Evolutionary conservation across 768 basidiomycete genomes (phyloP).

Genomic region (Amanita polypyramis): DNA sequence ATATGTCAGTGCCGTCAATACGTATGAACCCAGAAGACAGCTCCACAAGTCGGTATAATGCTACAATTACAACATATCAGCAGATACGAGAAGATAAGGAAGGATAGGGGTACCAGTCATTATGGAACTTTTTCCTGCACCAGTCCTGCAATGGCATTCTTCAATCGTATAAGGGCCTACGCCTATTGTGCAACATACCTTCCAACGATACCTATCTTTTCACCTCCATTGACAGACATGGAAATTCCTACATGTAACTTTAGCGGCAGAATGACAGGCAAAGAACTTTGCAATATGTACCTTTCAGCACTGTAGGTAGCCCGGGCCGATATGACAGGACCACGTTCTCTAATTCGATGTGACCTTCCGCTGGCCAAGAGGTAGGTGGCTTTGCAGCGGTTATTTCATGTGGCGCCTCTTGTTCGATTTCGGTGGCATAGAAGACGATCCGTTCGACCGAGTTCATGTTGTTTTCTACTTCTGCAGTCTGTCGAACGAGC

Average conservation of each 20-base stretch:
- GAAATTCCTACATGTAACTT: conserved; percentile 30
- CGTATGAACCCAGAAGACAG: conserved; percentile 60
- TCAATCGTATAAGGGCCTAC: not conserved
- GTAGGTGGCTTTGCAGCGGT: conserved; percentile 46
- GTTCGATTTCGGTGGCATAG: conserved; percentile 72
- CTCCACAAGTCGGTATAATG: conserved; percentile 81
- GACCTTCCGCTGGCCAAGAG: conserved; percentile 69
- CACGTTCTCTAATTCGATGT: conserved; percentile 65
- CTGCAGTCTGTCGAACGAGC: conserved; percentile 69
- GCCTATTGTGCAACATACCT: conserved; percentile 17
- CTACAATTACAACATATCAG: conserved; percentile 27
- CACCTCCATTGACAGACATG: conserved; percentile 60
- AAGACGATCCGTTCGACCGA: conserved; percentile 79
- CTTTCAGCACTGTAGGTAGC: conserved; percentile 82
- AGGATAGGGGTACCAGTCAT: conserved; percentile 45
- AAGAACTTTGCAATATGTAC: not conserved
- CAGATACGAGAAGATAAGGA: not conserved
- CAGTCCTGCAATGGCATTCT: conserved; percentile 36
- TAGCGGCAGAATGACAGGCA: not conserved
- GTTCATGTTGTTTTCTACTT: conserved; percentile 93
- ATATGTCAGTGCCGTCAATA: conserved; percentile 80
- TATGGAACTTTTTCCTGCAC: conserved; percentile 84
- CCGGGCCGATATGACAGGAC: conserved; percentile 79
- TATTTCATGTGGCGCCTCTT: conserved; percentile 66
- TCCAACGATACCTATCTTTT: conserved; percentile 91